Conservation (phyloP, 805 yeast species). For the Candida maltosa region DNA sequence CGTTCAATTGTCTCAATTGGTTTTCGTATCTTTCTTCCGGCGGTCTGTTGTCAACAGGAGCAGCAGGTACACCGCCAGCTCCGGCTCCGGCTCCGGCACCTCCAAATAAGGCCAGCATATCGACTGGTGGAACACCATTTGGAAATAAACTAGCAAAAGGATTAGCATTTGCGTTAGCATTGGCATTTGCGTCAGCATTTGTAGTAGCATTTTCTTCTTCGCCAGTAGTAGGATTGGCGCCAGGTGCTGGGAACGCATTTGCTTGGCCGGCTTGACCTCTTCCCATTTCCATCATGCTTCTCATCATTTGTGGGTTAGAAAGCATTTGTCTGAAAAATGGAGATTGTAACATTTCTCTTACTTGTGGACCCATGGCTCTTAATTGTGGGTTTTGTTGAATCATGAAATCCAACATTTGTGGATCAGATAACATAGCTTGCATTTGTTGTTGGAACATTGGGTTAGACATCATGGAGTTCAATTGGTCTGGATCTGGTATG, state of each 20-base stretch:
- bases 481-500: slow-evolving; percentile 72
- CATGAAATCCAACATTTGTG: slow-evolving; percentile 81
- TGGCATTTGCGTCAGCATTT: slow-evolving; percentile 12
- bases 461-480: slow-evolving; percentile 70
- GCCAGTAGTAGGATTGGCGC: slow-evolving; percentile 31
- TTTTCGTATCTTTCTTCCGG: slow-evolving; percentile 44
- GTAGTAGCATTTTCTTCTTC: slow-evolving; percentile 10
- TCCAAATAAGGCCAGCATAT: slow-evolving; percentile 52
- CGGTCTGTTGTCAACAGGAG: slow-evolving; percentile 39
- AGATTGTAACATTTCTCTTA: slow-evolving; percentile 78
- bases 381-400: slow-evolving; percentile 82
- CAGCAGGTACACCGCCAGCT: slow-evolving; percentile 23
- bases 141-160: slow-evolving; percentile 40
- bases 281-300: slow-evolving; percentile 78
- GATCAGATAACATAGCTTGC: slow-evolving; percentile 80
- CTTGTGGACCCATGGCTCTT: slow-evolving; percentile 85
- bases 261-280: slow-evolving; percentile 29
- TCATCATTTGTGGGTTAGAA: slow-evolving; percentile 79
- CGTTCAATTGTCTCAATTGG: slow-evolving; percentile 45
- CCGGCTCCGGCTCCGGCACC: slow-evolving; percentile 31
- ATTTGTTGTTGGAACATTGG: slow-evolving; percentile 82
- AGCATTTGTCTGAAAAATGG: slow-evolving; percentile 72
- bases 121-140: slow-evolving; percentile 36
- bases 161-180: slow-evolving; percentile 22
- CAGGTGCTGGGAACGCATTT: slow-evolving; percentile 35